A percentile compares a stretch with the other conserved stretches of the same genome.
phyloP scores from a whole-genome alignment of 257 asterid genomes.

The Nyctanthes arbortristis region DNA sequence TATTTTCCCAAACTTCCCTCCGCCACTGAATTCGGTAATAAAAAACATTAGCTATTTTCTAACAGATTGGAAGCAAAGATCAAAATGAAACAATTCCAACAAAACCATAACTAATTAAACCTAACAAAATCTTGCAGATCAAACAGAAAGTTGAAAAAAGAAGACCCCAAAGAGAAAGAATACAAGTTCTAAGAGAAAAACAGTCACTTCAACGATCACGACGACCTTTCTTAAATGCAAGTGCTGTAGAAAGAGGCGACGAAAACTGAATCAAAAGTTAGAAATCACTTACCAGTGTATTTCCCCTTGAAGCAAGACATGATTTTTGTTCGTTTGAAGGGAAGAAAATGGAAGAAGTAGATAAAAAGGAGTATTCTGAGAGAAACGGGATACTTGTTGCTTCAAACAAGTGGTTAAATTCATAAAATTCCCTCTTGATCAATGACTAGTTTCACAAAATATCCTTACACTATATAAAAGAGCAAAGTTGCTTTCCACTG shows the following conservation, averaged over 20 bases:
- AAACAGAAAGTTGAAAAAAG: slow-evolving; percentile 2
- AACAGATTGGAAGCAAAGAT: background rate
- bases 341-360: slow-evolving; percentile 10
- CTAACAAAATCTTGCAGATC: slow-evolving; percentile 24
- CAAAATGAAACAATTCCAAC: background rate
- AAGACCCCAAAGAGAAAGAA: background rate
- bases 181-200: slow-evolving; percentile 22
- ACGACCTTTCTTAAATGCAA: background rate
- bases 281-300: slow-evolving; percentile 59
- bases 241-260: background rate
- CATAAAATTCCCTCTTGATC: no score
- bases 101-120: background rate
- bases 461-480: no score
- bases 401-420: no score
- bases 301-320: slow-evolving; percentile 89
- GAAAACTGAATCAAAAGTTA: background rate
- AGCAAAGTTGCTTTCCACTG: no score
- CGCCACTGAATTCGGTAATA: no score
- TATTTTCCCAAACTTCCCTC: no score
- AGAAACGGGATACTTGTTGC: background rate
- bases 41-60: no score
- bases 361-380: background rate
- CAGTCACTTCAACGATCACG: background rate
- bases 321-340: background rate
- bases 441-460: no score